phyloP scores from a whole-genome alignment of 2,329 filamentous ascomycete species.

The Cordyceps cateniannulata region DNA sequence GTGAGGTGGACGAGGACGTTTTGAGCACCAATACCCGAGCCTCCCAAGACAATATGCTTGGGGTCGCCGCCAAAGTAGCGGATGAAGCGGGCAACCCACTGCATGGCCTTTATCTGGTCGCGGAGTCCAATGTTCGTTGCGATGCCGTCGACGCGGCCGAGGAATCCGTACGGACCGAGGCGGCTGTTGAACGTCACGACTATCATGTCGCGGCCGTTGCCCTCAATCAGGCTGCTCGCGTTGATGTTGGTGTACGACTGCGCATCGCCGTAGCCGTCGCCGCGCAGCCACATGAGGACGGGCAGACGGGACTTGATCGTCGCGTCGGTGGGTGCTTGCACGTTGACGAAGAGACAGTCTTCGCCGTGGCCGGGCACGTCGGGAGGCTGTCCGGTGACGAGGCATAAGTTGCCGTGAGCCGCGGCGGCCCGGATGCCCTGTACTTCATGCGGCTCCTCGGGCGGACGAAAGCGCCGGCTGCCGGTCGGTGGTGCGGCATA shows the following conservation, averaged over 20 bases:
- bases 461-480: conserved; percentile 58
- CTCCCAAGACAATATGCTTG: conserved; percentile 47
- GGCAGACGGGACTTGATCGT: conserved; percentile 48
- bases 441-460: conserved; percentile 52
- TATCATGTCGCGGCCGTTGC: conserved; percentile 54
- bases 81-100: conserved; percentile 63
- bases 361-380: conserved; percentile 36
- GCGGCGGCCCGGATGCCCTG: conserved; percentile 45
- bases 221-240: conserved; percentile 50
- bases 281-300: conserved; percentile 55
- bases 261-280: conserved; percentile 50
- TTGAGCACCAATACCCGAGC: conserved; percentile 61
- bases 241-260: conserved; percentile 48
- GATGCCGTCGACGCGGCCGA: conserved; percentile 51
- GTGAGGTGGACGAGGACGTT: conserved; percentile 60
- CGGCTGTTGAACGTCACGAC: conserved; percentile 72
- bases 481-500: conserved; percentile 66
- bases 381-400: conserved; percentile 23
- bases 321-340: conserved; percentile 52
- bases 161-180: conserved; percentile 67
- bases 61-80: conserved; percentile 45
- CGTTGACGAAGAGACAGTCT: conserved; percentile 64
- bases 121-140: conserved; percentile 62
- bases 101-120: conserved; percentile 61
- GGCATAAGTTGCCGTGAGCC: conserved; percentile 26